Evolutionary conservation across 1,284 basidiomycete genomes (phyloP).

Genomic region (Flammula alnicola): DNA sequence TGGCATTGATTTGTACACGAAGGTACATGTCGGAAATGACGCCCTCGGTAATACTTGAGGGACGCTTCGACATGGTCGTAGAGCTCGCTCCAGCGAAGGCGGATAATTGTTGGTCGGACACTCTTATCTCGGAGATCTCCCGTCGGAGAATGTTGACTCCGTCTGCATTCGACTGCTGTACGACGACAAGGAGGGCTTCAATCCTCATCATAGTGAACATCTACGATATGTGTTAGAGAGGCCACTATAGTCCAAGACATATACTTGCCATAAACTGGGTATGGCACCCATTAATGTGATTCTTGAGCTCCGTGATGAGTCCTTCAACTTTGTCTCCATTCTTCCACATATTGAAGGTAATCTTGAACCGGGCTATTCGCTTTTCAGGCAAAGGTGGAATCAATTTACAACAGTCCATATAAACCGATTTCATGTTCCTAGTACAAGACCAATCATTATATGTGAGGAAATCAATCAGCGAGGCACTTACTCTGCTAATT

Average conservation of each 20-base stretch:
- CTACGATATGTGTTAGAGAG: neutral
- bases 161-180: neutral
- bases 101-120: neutral
- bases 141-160: neutral
- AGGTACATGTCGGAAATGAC: conserved; percentile 9
- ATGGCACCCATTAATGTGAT: conserved; percentile 1
- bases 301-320: neutral
- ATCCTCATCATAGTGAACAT: neutral
- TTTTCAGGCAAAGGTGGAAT: neutral
- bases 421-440: neutral
- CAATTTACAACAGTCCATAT: neutral
- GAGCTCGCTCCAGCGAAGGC: conserved; percentile 2
- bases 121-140: neutral
- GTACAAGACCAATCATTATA: neutral
- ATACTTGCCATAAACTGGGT: conserved; percentile 4
- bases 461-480: neutral
- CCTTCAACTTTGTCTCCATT: conserved; percentile 1
- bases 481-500: neutral
- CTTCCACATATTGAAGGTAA: neutral
- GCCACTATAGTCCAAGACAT: neutral
- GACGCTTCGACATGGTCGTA: neutral
- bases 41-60: neutral
- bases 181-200: neutral
- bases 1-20: conserved; percentile 6
- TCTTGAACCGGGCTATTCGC: neutral